These are phyloP conservation scores for Tarenaya hassleriana DNA, from an alignment of 345 rosid genomes.

Conservation along the genomic window DNA sequence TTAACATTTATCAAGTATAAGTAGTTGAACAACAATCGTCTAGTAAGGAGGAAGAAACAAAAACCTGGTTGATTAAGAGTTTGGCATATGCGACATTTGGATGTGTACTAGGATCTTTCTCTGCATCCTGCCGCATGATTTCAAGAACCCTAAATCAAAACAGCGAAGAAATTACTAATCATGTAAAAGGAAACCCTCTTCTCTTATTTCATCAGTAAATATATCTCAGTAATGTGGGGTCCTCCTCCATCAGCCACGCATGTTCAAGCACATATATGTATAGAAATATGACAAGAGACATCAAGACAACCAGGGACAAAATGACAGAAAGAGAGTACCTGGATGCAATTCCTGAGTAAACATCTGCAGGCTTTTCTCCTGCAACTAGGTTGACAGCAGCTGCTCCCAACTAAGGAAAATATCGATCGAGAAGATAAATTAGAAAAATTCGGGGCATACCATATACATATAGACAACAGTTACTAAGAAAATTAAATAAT, in stretches of 20 bases:
- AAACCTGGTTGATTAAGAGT: slow-evolving; percentile 73
- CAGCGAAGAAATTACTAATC: slow-evolving; percentile 17
- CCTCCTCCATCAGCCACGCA: too few relatives aligned
- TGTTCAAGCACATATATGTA: too few relatives aligned
- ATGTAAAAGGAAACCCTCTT: too few relatives aligned
- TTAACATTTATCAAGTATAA: too few relatives aligned
- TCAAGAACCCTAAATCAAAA: slow-evolving; percentile 57
- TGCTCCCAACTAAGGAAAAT: slow-evolving; percentile 76
- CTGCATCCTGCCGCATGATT: slow-evolving; percentile 68
- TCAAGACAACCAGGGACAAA: slow-evolving; percentile 7
- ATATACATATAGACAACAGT: slow-evolving; percentile 6
- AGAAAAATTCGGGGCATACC: slow-evolving; percentile 13
- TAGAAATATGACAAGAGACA: slow-evolving; percentile 12
- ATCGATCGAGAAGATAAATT: slow-evolving; percentile 19
- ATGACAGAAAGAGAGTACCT: slow-evolving; percentile 41
- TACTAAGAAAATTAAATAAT: slow-evolving; percentile 15
- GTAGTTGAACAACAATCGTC: too few relatives aligned
- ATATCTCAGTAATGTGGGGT: too few relatives aligned
- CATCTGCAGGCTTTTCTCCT: slow-evolving; percentile 94
- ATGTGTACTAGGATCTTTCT: slow-evolving; percentile 55
- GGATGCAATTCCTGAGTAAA: slow-evolving; percentile 86
- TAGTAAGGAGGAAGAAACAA: slow-evolving; percentile 23
- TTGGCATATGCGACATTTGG: slow-evolving; percentile 55
- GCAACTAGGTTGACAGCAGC: slow-evolving; percentile 89
- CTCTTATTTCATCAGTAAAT: too few relatives aligned